Base-by-base conservation (phyloP, 2,329 filamentous ascomycete species). In the Fusarium odoratissimum region DNA sequence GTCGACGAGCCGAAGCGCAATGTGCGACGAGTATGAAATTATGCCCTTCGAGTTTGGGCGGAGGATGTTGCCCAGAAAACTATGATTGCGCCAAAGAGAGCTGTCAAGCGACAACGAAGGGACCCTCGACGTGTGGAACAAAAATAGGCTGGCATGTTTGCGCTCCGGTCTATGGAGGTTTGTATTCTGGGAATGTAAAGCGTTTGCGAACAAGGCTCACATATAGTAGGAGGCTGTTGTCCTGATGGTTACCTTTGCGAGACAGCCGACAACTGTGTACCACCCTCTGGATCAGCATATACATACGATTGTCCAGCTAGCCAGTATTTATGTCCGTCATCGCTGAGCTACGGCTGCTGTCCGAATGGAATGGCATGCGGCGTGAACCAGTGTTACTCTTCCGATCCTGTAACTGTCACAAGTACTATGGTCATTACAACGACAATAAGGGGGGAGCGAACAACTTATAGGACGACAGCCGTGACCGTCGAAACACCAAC, bases 271-370 rank as follows among this genome's bases (percentile, higher is more conserved):
- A 79, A 76, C 6, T 90, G 89, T 69, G 76, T 79, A 6, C 79
- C 85, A 0, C 85, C 86, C 3, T 79, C 82, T 16, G 86, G 86
- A 14, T 77, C 80, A 9, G 76, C 84, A 1, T 79, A 78, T 35
- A 82, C 81, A 12, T 78, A 80, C 61, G 80, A 78, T 21, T 90
- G 88, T 58, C 83, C 83, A 10, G 70, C 80, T 5, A 82, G 79
- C 65, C 86, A 84, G 51, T 86, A 83, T 60, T 79, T 84, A 7
- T 90, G 89, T 64, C 84, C 89, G 3, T 74, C 84, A 9, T 86
- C 85, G 2, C 71, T 87, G 8, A 85, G 84, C 57, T 86, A 84
- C 64, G 88, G 88, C 0, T 90, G 89, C 70, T 91, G 89, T 74
- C 79, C 78, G 5, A 83, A 78, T 51, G 85, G 85, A 8, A 83